Base-by-base conservation (phyloP, 768 basidiomycete genomes). In the Hygrophorus pudorinus region DNA sequence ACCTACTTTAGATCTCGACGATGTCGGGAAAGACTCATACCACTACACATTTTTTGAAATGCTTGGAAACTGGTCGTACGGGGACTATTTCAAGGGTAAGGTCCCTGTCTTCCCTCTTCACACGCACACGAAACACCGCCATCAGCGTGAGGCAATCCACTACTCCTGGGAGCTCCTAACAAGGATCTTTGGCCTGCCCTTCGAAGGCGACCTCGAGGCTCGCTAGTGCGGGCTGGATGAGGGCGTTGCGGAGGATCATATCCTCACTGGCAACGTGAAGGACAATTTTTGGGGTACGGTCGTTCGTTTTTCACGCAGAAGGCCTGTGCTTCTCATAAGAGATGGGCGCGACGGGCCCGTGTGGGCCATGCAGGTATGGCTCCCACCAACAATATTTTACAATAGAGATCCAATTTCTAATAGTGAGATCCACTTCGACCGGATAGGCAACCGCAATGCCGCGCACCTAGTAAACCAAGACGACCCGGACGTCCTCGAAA, bases 31-130 rank as follows among this genome's bases (percentile, higher is more conserved):
- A 64, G 96, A 97, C 60, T 93, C 91, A 2, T 97, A 97, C 62
- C 94, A 97, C 57, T 86, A 94, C 58, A 96, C 90, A 1, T 93
- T 94, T 67, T 99, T 99, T 57, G 96, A 99, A 66, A 99, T 99
- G 96, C 66, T 99, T 50, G 96, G 96, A 31, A 99, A 99, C 62
- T 99, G 96, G 96, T 97, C 93, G 3, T 99, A 98, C 53, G 96
- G 96, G 0, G 93, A 99, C 63, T 99, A 99, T 70, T 99, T 99
- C 80, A 99, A 99, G n/a, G 79, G 93, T 79, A n/a, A 16, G 33
- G 18, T 38, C 12, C 38, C 21, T 32, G 29, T 45, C 18, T 14
- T 48, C 20, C 11, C 36, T 37, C 29, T 27, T 32, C 44, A 42
- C 48, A 50, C 30, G 36, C 41, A 32, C 39, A 40, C 48, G 33